These are phyloP conservation scores for Pleurotus cornucopiae DNA, from an alignment of 768 basidiomycete species.

Conservation along the genomic window DNA sequence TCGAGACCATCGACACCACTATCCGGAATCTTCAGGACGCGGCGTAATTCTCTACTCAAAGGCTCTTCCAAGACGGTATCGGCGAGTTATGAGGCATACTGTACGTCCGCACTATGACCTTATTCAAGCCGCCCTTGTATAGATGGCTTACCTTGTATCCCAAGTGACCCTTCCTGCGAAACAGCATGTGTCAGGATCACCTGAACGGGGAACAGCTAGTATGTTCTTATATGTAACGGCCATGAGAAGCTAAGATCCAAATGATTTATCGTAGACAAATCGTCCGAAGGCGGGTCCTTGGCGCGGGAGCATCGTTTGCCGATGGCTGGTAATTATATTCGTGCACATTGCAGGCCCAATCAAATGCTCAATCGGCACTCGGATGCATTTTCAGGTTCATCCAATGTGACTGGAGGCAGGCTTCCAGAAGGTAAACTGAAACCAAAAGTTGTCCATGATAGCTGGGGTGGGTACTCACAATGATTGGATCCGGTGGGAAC, in stretches of 20 bases:
- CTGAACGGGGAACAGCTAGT: background rate
- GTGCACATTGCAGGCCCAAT: background rate
- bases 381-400: background rate
- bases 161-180: background rate
- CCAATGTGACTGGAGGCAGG: slow-evolving; percentile 3
- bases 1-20: slow-evolving; percentile 6
- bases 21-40: slow-evolving; percentile 2
- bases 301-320: background rate
- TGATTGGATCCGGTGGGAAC: background rate
- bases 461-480: slow-evolving; percentile 4
- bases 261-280: background rate
- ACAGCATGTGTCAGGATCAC: background rate
- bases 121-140: background rate
- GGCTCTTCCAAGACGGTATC: slow-evolving; percentile 1
- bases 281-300: slow-evolving; percentile 4
- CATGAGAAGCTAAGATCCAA: background rate
- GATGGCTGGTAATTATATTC: slow-evolving; percentile 5
- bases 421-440: slow-evolving; percentile 1
- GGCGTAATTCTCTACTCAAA: slow-evolving; percentile 2
- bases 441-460: background rate
- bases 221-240: background rate
- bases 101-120: slow-evolving; percentile 7
- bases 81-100: background rate
- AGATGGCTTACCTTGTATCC: background rate
- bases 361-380: background rate